These are phyloP conservation scores for Penicillium griseofulvum DNA, from an alignment of 2,329 filamentous ascomycete genomes.

Conservation along the genomic window DNA sequence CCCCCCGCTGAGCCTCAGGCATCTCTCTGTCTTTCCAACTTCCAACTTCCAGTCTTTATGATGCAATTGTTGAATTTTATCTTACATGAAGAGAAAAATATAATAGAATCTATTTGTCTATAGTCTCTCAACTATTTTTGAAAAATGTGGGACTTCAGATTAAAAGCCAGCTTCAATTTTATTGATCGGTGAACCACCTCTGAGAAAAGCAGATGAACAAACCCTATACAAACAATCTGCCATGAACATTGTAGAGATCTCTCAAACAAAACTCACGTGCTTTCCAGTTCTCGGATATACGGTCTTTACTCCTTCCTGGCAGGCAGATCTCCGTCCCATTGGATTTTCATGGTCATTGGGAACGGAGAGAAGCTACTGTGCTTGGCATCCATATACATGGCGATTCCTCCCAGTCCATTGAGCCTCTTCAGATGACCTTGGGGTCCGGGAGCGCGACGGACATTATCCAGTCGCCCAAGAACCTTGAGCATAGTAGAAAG, in stretches of 20 bases:
- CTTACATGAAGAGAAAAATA: not conserved
- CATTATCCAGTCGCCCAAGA: slow-evolving; percentile 41
- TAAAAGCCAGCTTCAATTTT: not conserved
- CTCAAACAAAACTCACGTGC: not conserved
- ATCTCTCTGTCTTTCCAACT: not conserved
- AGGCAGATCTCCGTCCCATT: slow-evolving; percentile 43
- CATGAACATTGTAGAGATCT: not conserved
- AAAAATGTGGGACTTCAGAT: not conserved
- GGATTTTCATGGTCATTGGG: slow-evolving; percentile 45
- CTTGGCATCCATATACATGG: slow-evolving; percentile 46
- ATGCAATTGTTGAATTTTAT: not conserved
- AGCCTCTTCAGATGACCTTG: slow-evolving; percentile 44
- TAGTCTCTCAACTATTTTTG: not conserved
- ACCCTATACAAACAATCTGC: not conserved
- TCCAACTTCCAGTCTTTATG: not conserved
- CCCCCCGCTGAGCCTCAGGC: slow-evolving; percentile 24
- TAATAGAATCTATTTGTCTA: not conserved
- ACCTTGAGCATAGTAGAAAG: slow-evolving; percentile 43
- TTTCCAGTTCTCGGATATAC: not conserved
- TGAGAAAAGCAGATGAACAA: not conserved
- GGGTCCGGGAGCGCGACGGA: slow-evolving; percentile 41
- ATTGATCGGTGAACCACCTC: not conserved
- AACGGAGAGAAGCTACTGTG: slow-evolving; percentile 45
- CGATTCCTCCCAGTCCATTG: slow-evolving; percentile 39
- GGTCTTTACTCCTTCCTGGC: not conserved